phyloP scores from a whole-genome alignment of 805 yeast genomes.

The Hemisphaericaspora nanyangensis region DNA sequence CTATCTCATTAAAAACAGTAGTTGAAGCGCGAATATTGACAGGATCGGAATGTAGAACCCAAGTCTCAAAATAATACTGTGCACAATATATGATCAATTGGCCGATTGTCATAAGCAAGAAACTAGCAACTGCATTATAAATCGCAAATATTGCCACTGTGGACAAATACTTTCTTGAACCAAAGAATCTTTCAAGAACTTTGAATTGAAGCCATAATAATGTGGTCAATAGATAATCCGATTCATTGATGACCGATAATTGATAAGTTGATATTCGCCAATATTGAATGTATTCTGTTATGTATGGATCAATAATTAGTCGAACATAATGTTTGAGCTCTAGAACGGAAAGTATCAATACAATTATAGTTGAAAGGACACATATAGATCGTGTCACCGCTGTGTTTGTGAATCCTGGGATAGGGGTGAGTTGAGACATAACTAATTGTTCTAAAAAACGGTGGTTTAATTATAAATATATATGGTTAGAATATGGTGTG shows the following conservation, averaged over 20 bases:
- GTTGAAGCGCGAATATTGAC: constrained; percentile 13
- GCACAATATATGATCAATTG: constrained; percentile 22
- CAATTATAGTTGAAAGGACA: constrained; percentile 27
- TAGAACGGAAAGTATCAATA: constrained; percentile 41
- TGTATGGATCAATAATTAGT: constrained; percentile 50
- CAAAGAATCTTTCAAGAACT: constrained; percentile 54
- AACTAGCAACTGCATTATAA: constrained; percentile 44
- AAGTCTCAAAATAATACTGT: constrained; percentile 5
- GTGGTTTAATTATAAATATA: no score
- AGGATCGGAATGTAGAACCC: constrained; percentile 3
- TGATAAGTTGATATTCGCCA: constrained; percentile 53
- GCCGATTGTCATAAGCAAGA: constrained; percentile 40
- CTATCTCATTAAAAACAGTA: constrained; percentile 31
- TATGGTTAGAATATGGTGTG: no score
- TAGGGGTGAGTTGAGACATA: constrained; percentile 41
- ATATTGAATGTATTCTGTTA: constrained; percentile 51
- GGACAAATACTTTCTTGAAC: constrained; percentile 51
- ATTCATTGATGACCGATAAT: constrained; percentile 52
- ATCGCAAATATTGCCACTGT: constrained; percentile 40
- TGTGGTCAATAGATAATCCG: constrained; percentile 47
- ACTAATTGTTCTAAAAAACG: no score
- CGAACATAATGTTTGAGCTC: constrained; percentile 41
- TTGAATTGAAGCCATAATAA: constrained; percentile 50
- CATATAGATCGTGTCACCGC: constrained; percentile 42
- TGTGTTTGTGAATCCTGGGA: constrained; percentile 38